phyloP scores from a whole-genome alignment of 139 green algal species.

The Picochlorum costavermella region DNA sequence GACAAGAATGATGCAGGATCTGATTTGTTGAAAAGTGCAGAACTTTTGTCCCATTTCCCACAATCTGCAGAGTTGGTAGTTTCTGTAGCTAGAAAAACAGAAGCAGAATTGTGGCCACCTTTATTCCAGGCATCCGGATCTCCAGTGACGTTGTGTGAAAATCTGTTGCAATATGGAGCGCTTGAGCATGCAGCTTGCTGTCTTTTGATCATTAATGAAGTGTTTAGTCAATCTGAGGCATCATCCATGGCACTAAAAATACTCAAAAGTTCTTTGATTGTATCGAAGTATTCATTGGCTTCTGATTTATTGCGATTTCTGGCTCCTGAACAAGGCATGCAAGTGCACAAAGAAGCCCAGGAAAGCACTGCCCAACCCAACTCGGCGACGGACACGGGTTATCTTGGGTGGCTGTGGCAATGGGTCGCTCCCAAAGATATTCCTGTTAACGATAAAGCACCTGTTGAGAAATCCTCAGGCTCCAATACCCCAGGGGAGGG shows the following conservation, averaged over 20 bases:
- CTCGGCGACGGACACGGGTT: background rate
- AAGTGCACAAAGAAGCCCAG: background rate
- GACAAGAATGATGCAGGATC: constrained; percentile 10
- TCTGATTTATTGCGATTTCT: constrained; percentile 77
- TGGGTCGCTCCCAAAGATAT: no score
- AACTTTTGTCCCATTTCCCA: constrained; percentile 71
- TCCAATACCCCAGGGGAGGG: no score
- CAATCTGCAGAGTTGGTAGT: constrained; percentile 76
- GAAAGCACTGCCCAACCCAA: background rate
- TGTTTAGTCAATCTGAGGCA: constrained; percentile 53
- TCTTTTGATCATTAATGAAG: constrained; percentile 67
- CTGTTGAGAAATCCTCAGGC: no score
- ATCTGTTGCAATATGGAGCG: constrained; percentile 45
- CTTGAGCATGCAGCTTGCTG: constrained; percentile 59
- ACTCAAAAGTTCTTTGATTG: constrained; percentile 42
- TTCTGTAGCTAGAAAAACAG: constrained; percentile 89
- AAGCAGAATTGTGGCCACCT: constrained; percentile 77
- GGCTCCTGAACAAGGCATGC: constrained; percentile 30
- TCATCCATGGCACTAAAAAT: constrained; percentile 54
- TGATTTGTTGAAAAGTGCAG: constrained; percentile 52
- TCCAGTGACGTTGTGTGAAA: constrained; percentile 52
- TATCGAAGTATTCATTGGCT: constrained; percentile 53
- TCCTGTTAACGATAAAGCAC: no score
- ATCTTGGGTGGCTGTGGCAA: no score
- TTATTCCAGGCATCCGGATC: constrained; percentile 84